These are phyloP conservation scores for Neurospora intermedia DNA, from an alignment of 495 filamentous ascomycete species.

Conservation along the genomic window DNA sequence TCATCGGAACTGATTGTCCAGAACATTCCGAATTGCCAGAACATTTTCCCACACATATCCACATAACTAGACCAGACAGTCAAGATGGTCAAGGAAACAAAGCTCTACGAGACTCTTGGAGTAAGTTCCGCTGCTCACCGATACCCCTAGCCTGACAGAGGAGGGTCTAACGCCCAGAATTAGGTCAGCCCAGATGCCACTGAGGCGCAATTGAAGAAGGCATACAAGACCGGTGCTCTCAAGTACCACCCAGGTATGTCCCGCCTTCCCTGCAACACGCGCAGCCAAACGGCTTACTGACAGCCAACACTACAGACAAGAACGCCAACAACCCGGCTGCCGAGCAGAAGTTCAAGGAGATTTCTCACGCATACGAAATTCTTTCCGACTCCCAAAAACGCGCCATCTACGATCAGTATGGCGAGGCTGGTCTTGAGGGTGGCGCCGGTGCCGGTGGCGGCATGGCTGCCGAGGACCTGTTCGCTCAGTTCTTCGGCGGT, in stretches of 20 bases:
- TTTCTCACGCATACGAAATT: constrained; percentile 89
- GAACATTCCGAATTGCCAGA: neutral
- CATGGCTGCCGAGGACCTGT: constrained; percentile 94
- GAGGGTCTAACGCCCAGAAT: constrained; percentile 17
- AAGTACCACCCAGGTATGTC: constrained; percentile 81
- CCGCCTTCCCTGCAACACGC: constrained; percentile 5
- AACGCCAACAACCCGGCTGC: constrained; percentile 88
- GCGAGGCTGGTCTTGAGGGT: constrained; percentile 87
- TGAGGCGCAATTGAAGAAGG: constrained; percentile 75
- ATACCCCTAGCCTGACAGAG: neutral
- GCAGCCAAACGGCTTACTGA: neutral
- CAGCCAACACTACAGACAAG: constrained; percentile 57
- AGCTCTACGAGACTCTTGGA: constrained; percentile 76
- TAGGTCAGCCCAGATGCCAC: constrained; percentile 63
- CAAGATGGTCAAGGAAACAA: constrained; percentile 86
- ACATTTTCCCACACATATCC: constrained; percentile 1
- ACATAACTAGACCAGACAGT: neutral
- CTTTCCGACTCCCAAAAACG: constrained; percentile 89
- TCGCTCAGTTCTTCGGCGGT: constrained; percentile 95
- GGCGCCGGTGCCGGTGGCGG: constrained; percentile 69
- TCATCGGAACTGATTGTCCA: neutral
- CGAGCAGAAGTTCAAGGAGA: constrained; percentile 95
- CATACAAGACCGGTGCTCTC: constrained; percentile 82
- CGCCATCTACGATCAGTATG: constrained; percentile 88
- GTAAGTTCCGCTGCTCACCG: constrained; percentile 40